Percentiles rank a stretch among this genome's conserved stretches.
Evolutionary conservation across 2,329 filamentous ascomycete genomes (phyloP).

Genomic region (Colletotrichum neosansevieriae): DNA sequence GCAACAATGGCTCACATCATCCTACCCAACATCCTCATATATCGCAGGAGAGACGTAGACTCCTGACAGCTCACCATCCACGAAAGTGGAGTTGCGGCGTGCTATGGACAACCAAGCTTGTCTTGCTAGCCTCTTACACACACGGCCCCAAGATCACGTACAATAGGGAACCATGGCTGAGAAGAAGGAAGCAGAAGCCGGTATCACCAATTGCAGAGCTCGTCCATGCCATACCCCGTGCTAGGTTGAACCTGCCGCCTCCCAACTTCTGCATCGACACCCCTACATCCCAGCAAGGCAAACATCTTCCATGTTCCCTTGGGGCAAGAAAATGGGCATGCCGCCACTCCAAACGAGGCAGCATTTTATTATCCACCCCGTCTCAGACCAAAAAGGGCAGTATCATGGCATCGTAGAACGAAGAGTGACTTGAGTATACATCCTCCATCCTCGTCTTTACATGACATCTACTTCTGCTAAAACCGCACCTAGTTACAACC

Average conservation of each 20-base stretch:
- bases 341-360: slow-evolving; percentile 8
- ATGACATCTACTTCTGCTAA: slow-evolving; percentile 6
- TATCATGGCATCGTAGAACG: slow-evolving; percentile 9
- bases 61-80: slow-evolving; percentile 1
- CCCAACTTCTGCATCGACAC: slow-evolving; percentile 8
- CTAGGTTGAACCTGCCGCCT: slow-evolving; percentile 10
- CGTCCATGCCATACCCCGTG: neutral
- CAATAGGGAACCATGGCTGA: neutral
- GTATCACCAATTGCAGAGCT: neutral
- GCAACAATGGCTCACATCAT: slow-evolving; percentile 3
- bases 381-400: neutral
- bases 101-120: neutral
- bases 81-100: neutral
- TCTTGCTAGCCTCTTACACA: neutral
- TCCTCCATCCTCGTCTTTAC: slow-evolving; percentile 13
- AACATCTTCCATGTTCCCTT: neutral
- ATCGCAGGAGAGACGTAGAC: neutral
- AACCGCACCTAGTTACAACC: slow-evolving; percentile 15
- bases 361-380: slow-evolving; percentile 8
- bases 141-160: neutral
- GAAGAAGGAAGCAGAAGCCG: neutral
- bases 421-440: slow-evolving; percentile 19
- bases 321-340: neutral
- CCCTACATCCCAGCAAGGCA: slow-evolving; percentile 7
- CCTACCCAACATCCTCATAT: neutral